Conservation (phyloP, 83 land plant species). For the Isoetes engelmannii region DNA sequence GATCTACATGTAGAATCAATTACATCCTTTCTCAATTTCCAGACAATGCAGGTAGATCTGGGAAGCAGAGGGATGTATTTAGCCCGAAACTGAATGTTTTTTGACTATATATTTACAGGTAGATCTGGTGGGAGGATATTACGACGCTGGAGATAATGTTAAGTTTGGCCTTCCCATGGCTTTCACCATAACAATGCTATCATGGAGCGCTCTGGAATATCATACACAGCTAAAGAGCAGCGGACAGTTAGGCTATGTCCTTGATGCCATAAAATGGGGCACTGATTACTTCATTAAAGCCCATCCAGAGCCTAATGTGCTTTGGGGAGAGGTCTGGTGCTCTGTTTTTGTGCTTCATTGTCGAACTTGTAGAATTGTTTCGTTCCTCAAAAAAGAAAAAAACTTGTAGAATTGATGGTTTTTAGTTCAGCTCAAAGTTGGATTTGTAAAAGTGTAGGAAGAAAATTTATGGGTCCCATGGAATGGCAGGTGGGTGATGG, state of each 20-base stretch:
- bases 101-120: slow-evolving; percentile 28
- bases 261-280: slow-evolving; percentile 62
- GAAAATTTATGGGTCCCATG: not conserved
- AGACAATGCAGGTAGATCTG: not conserved
- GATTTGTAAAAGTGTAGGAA: not conserved
- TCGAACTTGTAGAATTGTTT: not conserved
- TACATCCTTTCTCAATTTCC: not conserved
- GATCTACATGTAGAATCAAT: not conserved
- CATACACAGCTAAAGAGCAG: slow-evolving; percentile 17
- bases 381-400: not conserved
- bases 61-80: not conserved
- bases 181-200: slow-evolving; percentile 46
- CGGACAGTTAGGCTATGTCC: slow-evolving; percentile 38
- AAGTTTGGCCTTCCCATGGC: slow-evolving; percentile 63
- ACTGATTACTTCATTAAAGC: slow-evolving; percentile 65
- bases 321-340: slow-evolving; percentile 46
- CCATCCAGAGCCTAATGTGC: slow-evolving; percentile 45
- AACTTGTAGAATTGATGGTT: not conserved
- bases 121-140: slow-evolving; percentile 56
- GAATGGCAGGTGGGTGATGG: slow-evolving; percentile 68
- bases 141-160: slow-evolving; percentile 71
- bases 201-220: slow-evolving; percentile 59
- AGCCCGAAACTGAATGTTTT: not conserved
- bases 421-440: not conserved
- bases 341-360: not conserved